Evolutionary conservation across 148 eudicot genomes (phyloP).

Genomic region (Spergularia marina): DNA sequence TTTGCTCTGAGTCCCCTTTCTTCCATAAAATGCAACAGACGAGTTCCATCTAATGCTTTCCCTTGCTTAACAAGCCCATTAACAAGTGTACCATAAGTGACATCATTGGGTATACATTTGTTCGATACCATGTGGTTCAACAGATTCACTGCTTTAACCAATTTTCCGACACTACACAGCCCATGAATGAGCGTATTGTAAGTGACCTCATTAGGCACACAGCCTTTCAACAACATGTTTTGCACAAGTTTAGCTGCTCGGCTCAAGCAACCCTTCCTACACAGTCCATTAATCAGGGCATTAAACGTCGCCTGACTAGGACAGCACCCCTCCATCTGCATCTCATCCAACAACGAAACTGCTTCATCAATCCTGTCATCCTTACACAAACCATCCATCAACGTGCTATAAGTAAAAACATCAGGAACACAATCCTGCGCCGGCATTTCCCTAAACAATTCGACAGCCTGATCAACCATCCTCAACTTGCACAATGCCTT

Average conservation of each 20-base stretch:
- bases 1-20: slow-evolving; percentile 63
- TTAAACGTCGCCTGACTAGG: slow-evolving; percentile 64
- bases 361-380: slow-evolving; percentile 74
- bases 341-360: slow-evolving; percentile 80
- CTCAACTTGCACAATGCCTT: slow-evolving; percentile 64
- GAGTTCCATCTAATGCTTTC: slow-evolving; percentile 56
- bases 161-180: slow-evolving; percentile 63
- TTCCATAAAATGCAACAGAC: slow-evolving; percentile 52
- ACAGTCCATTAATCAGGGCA: slow-evolving; percentile 70
- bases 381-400: slow-evolving; percentile 94
- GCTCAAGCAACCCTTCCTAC: slow-evolving; percentile 70
- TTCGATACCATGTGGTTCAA: slow-evolving; percentile 65
- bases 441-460: slow-evolving; percentile 67
- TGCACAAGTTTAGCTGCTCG: slow-evolving; percentile 86
- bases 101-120: slow-evolving; percentile 66
- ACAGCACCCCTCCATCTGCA: slow-evolving; percentile 85
- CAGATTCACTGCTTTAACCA: slow-evolving; percentile 75
- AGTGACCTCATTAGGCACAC: slow-evolving; percentile 75
- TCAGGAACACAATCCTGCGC: slow-evolving; percentile 54
- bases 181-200: slow-evolving; percentile 88
- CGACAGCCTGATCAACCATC: slow-evolving; percentile 59
- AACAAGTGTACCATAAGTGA: slow-evolving; percentile 84
- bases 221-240: slow-evolving; percentile 87
- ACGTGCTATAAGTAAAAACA: slow-evolving; percentile 68
- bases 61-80: slow-evolving; percentile 83